phyloP scores from a whole-genome alignment of 345 rosid species.

The Dipteronia dyeriana region DNA sequence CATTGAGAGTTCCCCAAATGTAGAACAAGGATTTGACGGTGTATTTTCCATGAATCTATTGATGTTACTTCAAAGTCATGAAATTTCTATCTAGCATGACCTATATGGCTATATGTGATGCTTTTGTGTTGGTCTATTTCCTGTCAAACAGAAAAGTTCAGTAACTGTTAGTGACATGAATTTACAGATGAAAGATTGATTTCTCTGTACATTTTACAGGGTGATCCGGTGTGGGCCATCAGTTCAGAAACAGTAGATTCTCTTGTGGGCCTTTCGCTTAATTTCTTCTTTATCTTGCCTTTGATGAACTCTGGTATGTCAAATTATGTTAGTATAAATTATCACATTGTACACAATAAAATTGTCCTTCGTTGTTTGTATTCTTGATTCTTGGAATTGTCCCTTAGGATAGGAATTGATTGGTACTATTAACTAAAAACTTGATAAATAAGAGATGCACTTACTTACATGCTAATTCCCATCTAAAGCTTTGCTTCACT shows the following conservation, averaged over 20 bases:
- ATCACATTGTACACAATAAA: not conserved
- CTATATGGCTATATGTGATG: no score
- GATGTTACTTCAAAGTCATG: not conserved
- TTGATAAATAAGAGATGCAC: not conserved
- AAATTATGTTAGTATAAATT: not conserved
- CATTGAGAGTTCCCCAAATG: no score
- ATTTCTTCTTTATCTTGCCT: constrained; percentile 93
- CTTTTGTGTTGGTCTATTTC: not conserved
- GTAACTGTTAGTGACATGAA: not conserved
- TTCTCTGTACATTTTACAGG: constrained; percentile 41
- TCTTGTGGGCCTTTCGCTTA: constrained; percentile 78
- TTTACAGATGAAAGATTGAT: constrained; percentile 2
- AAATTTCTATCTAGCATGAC: not conserved
- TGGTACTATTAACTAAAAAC: not conserved
- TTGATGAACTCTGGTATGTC: constrained; percentile 65
- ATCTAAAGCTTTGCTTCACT: not conserved
- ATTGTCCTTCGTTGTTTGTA: not conserved
- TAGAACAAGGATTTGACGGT: not conserved
- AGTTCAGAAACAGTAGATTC: constrained; percentile 70
- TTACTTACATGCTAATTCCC: not conserved
- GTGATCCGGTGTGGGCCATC: constrained; percentile 94
- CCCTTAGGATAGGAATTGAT: no score
- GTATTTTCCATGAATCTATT: not conserved
- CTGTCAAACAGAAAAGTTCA: not conserved
- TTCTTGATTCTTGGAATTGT: not conserved